Evolutionary conservation across 495 filamentous ascomycete genomes (phyloP).

Genomic region (Penicillium dipodomyicola): DNA sequence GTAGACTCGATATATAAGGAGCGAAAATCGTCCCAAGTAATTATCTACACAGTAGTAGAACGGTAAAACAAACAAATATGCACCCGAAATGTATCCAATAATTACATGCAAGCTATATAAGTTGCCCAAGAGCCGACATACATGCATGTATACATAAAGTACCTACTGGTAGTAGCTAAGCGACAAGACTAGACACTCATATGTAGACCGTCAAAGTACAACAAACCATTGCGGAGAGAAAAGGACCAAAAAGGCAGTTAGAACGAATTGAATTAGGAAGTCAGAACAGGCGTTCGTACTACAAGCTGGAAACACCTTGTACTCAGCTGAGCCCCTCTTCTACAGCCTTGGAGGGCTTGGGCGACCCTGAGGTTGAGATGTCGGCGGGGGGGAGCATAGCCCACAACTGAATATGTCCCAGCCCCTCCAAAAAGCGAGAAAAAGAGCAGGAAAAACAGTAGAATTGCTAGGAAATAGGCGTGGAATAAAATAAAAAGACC

Average conservation of each 20-base stretch:
- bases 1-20: background rate
- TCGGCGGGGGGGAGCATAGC: constrained; percentile 3
- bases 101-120: background rate
- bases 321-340: background rate
- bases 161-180: background rate
- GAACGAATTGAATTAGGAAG: background rate
- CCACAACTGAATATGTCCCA: background rate
- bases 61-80: background rate
- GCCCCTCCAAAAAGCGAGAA: background rate
- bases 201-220: background rate
- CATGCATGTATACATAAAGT: background rate
- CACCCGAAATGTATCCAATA: background rate
- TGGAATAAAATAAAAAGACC: background rate
- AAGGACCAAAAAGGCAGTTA: background rate
- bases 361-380: constrained; percentile 5
- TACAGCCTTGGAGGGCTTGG: background rate
- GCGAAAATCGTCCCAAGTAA: background rate
- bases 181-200: background rate
- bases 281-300: constrained; percentile 2
- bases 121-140: background rate
- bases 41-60: background rate
- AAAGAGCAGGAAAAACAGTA: background rate
- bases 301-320: background rate
- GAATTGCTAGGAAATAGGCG: background rate
- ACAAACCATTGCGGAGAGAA: background rate